Evolutionary conservation across 768 basidiomycete species (phyloP).

Genomic region (Gautieria morchelliformis): DNA sequence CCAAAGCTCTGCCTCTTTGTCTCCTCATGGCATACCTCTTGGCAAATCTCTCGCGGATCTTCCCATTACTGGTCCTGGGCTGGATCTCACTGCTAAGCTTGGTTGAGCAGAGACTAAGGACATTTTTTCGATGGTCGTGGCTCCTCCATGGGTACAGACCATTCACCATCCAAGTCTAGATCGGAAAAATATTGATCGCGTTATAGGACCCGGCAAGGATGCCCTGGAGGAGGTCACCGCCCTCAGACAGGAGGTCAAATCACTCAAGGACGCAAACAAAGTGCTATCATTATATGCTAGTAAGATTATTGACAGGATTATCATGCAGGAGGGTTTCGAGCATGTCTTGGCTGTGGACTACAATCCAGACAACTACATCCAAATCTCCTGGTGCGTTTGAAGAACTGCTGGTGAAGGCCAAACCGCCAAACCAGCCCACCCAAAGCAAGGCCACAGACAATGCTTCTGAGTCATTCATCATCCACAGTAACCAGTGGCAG

Average conservation of each 20-base stretch:
- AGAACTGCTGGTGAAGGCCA: slow-evolving; percentile 4
- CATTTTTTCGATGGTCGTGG: slow-evolving; percentile 41
- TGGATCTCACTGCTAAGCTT: too few relatives aligned
- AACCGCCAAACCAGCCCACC: slow-evolving; percentile 10
- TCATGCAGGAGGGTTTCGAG: slow-evolving; percentile 96
- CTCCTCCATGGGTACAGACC: slow-evolving; percentile 40
- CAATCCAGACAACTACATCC: slow-evolving; percentile 41
- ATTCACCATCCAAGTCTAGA: slow-evolving; percentile 14
- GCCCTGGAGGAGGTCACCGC: too few relatives aligned
- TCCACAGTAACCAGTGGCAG: not conserved
- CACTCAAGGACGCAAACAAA: slow-evolving; percentile 91
- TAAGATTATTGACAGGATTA: slow-evolving; percentile 97
- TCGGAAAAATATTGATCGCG: slow-evolving; percentile 17
- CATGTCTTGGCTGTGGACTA: too few relatives aligned
- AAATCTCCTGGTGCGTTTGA: slow-evolving; percentile 20
- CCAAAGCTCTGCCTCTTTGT: slow-evolving; percentile 33
- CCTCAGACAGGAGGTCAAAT: slow-evolving; percentile 83
- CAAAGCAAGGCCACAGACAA: slow-evolving; percentile 2
- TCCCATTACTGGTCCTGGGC: too few relatives aligned
- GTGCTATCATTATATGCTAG: slow-evolving; percentile 91
- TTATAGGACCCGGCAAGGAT: slow-evolving; percentile 23
- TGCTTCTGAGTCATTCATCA: not conserved
- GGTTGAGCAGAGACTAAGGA: too few relatives aligned
- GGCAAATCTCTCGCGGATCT: too few relatives aligned
- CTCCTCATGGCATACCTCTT: slow-evolving; percentile 29